Percentiles rank a stretch among this genome's conserved stretches.
Evolutionary conservation across 1,284 basidiomycete genomes (phyloP).

Genomic region (Microbotryum lychnidis-dioicae): DNA sequence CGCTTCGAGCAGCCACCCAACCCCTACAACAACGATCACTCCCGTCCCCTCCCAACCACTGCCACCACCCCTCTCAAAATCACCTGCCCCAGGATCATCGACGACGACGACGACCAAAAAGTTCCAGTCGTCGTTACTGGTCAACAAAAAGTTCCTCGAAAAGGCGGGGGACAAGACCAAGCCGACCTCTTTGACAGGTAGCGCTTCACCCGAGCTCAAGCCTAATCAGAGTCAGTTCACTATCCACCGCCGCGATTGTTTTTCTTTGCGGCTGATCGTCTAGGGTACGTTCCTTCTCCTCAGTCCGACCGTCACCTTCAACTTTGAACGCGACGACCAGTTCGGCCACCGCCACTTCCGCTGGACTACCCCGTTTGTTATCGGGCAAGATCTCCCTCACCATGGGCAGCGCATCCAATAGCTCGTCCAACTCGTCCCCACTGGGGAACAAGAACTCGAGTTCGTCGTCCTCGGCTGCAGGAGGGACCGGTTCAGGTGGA

Average conservation of each 20-base stretch:
- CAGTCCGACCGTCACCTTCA: no score
- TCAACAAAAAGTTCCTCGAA: constrained; percentile 89
- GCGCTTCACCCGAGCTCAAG: constrained; percentile 9
- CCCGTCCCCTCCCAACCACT: background rate
- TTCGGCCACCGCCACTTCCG: no score
- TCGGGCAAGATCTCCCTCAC: constrained; percentile 40
- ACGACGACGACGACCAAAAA: constrained; percentile 40
- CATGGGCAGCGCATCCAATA: constrained; percentile 38
- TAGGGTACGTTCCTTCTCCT: no score
- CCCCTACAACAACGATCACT: background rate
- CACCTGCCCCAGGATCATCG: background rate
- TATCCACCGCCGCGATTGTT: no score
- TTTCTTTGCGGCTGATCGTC: no score
- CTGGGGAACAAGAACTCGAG: no score
- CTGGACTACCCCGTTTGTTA: constrained; percentile 22
- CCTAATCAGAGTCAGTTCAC: background rate
- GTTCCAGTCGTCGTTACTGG: constrained; percentile 68
- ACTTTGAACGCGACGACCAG: no score
- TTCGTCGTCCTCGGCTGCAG: no score
- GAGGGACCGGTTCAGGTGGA: no score
- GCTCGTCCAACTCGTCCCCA: constrained; percentile 6
- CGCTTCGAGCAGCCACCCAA: background rate
- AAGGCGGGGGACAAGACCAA: constrained; percentile 50
- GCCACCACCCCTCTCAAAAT: no score
- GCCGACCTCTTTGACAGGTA: background rate